These are phyloP conservation scores for Phalaenopsis hybrid DNA, from an alignment of 116 monocot genomes.

Conservation along the genomic window DNA sequence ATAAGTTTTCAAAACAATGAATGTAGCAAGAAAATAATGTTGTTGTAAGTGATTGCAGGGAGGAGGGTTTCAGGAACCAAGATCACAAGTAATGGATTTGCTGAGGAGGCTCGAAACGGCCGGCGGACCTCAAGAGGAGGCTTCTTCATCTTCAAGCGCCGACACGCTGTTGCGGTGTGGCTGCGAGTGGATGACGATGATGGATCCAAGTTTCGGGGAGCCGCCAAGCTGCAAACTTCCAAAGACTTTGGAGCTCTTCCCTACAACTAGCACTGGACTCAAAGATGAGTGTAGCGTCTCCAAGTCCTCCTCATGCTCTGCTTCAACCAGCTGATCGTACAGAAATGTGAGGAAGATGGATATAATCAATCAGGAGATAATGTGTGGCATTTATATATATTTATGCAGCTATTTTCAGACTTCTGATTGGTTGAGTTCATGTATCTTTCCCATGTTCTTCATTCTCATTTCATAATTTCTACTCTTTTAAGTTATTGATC, in stretches of 20 bases:
- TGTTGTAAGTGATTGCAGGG: neutral
- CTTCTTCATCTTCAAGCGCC: neutral
- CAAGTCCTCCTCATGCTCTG: constrained; percentile 45
- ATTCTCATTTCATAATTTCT: no score
- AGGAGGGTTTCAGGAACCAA: neutral
- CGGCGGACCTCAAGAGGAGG: constrained; percentile 4
- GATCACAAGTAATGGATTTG: constrained; percentile 19
- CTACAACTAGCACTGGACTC: constrained; percentile 35
- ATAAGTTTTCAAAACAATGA: no score
- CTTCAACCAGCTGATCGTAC: constrained; percentile 28
- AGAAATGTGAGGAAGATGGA: no score
- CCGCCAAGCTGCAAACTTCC: constrained; percentile 32
- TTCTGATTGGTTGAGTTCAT: no score
- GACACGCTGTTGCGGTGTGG: neutral
- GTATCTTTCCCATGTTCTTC: no score
- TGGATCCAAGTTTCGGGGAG: neutral
- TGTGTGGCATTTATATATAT: no score
- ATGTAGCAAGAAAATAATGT: no score
- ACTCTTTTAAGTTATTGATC: no score
- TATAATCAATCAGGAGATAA: no score
- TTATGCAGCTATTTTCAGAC: no score
- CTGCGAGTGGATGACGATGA: constrained; percentile 19
- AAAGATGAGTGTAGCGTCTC: constrained; percentile 41
- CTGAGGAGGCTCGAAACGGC: constrained; percentile 23
- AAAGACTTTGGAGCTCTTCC: constrained; percentile 44